These are phyloP conservation scores for Aphelidium insulamus DNA, from an alignment of 371 early-diverging fungal genomes.

Conservation along the genomic window DNA sequence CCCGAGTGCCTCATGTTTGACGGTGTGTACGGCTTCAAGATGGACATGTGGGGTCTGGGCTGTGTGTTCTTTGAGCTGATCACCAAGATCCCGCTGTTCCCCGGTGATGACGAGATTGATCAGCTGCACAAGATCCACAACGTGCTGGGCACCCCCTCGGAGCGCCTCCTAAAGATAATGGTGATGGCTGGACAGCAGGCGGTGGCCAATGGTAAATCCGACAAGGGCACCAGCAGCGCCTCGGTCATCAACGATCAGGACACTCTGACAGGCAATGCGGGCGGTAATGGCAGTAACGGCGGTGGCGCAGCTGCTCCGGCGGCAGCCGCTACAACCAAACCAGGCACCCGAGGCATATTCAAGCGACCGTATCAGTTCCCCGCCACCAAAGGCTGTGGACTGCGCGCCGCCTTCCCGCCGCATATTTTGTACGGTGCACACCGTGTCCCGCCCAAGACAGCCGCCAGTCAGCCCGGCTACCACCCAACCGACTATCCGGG, in stretches of 20 bases:
- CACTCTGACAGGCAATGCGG: not conserved
- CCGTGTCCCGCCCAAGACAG: too few relatives aligned
- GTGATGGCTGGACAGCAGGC: not conserved
- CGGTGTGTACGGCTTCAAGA: slow-evolving; percentile 25
- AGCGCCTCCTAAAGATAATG: slow-evolving; percentile 18
- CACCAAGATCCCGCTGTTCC: slow-evolving; percentile 27
- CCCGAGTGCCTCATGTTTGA: slow-evolving; percentile 36
- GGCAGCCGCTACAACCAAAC: too few relatives aligned
- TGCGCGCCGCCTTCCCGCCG: too few relatives aligned
- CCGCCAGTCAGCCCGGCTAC: not conserved
- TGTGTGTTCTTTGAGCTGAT: slow-evolving; percentile 37
- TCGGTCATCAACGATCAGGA: not conserved
- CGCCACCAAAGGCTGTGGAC: too few relatives aligned
- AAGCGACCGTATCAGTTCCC: too few relatives aligned
- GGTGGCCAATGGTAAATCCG: too few relatives aligned
- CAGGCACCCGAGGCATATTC: too few relatives aligned
- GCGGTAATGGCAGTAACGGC: too few relatives aligned
- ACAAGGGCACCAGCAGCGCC: not conserved
- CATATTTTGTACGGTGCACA: too few relatives aligned
- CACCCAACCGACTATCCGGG: not conserved
- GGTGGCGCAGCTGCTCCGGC: too few relatives aligned
- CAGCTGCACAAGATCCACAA: slow-evolving; percentile 39
- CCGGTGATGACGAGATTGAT: slow-evolving; percentile 42
- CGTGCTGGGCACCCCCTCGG: slow-evolving; percentile 34
- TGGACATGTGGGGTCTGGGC: slow-evolving; percentile 41